Base-by-base conservation (phyloP, 208 protist species). In the Trypanosoma scelopori region DNA sequence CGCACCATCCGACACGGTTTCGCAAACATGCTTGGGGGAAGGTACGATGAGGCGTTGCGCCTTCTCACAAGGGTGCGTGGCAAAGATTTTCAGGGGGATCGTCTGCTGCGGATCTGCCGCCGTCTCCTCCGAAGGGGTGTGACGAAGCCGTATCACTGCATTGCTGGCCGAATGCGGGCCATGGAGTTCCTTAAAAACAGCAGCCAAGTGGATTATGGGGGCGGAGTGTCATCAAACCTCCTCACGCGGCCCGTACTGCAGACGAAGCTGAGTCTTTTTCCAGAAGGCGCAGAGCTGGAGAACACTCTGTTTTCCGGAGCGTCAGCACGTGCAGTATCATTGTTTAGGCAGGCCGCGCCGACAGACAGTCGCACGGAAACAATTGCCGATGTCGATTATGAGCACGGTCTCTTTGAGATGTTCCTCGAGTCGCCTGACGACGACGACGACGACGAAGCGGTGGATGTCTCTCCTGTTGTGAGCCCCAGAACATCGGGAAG, bases 361-460 rank as follows among this genome's bases (percentile, higher is more conserved):
- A 18, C 28, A 11, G 25, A 32, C n/a, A 35, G 35, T 23, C 16
- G 13, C 22, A 42, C 11, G 1, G 39, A 47, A 7, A 41, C 46
- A 2, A 46, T 4, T 4, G n/a, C n/a, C 13, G 46, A 59, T 6
- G 74, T 76, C 9, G 53, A 67, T 2, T 69, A 49, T 48, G 76
- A 74, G 30, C 50, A 48, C 13, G 80, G 78, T 16, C 72, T 89
- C 4, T 87, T 89, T 41, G 80, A 86, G 46, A 71, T 89, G 57
- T 85, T 84, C 52, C 53, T 81, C 37, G 64, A 73, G 1, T 56
- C 48, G 1, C 52, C 42, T 11, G 51, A 76, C 45, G 65, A 79
- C 23, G 62, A 76, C 1, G 53, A 63, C 48, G 55, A 65, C 9
- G 49, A 69, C 35, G 59, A 49, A 18, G 13, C 49, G 5, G 56